Evolutionary conservation across 345 rosid species (phyloP).

Genomic region (Brassica rapa): DNA sequence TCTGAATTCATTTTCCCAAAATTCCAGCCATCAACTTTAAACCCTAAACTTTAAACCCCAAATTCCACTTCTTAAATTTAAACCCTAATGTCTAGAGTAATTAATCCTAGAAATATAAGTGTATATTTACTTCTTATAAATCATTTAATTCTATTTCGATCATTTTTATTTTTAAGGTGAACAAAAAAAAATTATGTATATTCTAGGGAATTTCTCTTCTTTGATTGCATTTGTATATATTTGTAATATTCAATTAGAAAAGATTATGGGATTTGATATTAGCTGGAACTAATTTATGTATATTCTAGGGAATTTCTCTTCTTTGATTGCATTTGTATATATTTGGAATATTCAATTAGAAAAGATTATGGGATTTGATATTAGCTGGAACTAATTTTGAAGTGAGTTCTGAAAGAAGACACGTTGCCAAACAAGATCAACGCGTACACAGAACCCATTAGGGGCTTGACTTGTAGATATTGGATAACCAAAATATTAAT

Average conservation of each 20-base stretch:
- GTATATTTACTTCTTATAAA: no score
- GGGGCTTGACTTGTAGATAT: constrained; percentile 31
- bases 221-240: neutral
- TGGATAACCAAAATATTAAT: constrained; percentile 35
- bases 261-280: neutral
- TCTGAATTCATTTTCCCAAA: no score
- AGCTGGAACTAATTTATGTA: constrained; percentile 1
- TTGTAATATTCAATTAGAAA: neutral
- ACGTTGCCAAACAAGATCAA: constrained; percentile 8
- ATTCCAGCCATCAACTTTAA: no score
- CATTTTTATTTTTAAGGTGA: no score
- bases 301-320: no score
- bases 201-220: neutral
- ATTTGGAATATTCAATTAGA: neutral
- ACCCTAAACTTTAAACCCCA: no score
- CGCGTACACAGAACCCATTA: constrained; percentile 32
- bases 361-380: neutral
- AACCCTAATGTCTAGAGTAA: no score
- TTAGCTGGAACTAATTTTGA: constrained; percentile 23
- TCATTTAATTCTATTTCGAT: no score
- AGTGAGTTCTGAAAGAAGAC: constrained; percentile 16
- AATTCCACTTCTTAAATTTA: no score
- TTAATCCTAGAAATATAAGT: no score
- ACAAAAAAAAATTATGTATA: no score
- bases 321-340: neutral